Conservation (phyloP, 768 basidiomycete species). For the Leccinum broughii region DNA sequence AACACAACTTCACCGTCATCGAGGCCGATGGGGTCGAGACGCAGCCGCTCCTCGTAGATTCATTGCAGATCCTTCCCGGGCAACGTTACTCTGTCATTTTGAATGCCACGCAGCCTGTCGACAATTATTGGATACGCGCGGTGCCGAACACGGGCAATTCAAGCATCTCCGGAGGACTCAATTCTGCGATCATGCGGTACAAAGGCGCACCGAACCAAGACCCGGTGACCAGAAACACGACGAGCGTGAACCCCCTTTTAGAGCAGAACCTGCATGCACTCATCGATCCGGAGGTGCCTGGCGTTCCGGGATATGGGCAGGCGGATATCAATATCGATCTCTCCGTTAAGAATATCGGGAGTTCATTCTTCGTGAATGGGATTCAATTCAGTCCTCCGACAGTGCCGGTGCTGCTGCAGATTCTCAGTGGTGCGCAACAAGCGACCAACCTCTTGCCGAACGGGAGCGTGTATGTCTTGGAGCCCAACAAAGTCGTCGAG, state of each 20-base stretch:
- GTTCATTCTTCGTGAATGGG: conserved; percentile 18
- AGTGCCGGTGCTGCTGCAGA: conserved; percentile 46
- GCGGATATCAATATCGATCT: conserved; percentile 42
- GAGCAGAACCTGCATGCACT: conserved; percentile 33
- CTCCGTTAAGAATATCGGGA: conserved; percentile 4
- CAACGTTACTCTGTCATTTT: conserved; percentile 47
- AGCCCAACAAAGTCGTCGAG: conserved; percentile 31
- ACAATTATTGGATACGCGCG: conserved; percentile 58
- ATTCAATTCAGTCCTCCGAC: conserved; percentile 28
- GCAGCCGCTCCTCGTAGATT: conserved; percentile 43
- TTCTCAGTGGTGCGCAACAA: conserved; percentile 40
- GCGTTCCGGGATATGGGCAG: conserved; percentile 37
- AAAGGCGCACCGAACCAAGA: conserved; percentile 38
- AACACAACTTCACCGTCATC: conserved; percentile 40
- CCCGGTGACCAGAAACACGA: conserved; percentile 39
- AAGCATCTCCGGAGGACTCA: conserved; percentile 41
- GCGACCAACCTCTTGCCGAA: conserved; percentile 31
- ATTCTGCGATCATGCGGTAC: conserved; percentile 57
- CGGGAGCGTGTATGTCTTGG: conserved; percentile 26
- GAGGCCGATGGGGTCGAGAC: conserved; percentile 51
- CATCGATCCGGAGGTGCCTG: conserved; percentile 37
- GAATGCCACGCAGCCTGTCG: conserved; percentile 43
- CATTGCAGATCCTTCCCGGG: conserved; percentile 32
- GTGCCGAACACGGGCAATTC: conserved; percentile 25
- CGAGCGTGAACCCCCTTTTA: conserved; percentile 25